Conservation (phyloP, 2,329 filamentous ascomycete species). For the Cladophialophora immunda region DNA sequence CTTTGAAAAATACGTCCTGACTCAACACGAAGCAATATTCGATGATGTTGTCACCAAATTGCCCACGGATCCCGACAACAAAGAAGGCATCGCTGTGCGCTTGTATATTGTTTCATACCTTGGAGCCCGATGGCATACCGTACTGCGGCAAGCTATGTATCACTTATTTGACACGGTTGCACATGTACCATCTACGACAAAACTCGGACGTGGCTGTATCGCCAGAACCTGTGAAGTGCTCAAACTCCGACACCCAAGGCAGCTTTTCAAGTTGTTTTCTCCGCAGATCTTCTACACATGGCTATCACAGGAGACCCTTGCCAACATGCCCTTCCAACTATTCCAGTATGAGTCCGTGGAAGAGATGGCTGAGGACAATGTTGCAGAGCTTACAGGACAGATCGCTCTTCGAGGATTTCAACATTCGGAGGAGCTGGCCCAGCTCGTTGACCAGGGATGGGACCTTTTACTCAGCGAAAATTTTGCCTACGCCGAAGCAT, state of each 20-base stretch:
- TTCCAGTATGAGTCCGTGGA: constrained; percentile 78
- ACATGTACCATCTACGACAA: constrained; percentile 69
- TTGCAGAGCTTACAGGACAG: constrained; percentile 80
- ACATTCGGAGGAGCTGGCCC: constrained; percentile 68
- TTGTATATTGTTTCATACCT: constrained; percentile 78
- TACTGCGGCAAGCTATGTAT: constrained; percentile 87
- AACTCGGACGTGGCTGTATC: constrained; percentile 78
- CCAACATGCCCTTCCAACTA: constrained; percentile 81
- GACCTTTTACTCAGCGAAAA: constrained; percentile 69
- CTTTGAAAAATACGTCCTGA: constrained; percentile 83
- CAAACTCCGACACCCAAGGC: constrained; percentile 69
- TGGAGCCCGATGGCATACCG: constrained; percentile 83
- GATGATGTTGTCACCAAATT: constrained; percentile 82
- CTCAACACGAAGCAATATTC: constrained; percentile 83
- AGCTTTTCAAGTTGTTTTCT: constrained; percentile 83
- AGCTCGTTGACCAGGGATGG: constrained; percentile 63
- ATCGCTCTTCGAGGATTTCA: constrained; percentile 81
- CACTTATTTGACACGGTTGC: constrained; percentile 92
- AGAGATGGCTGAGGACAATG: constrained; percentile 74
- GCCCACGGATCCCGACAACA: constrained; percentile 74
- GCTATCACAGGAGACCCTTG: constrained; percentile 73
- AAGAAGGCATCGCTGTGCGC: constrained; percentile 86
- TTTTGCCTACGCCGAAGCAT: constrained; percentile 83
- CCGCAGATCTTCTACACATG: constrained; percentile 92
- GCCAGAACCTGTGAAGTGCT: constrained; percentile 71